Conservation (phyloP, 768 basidiomycete species). For the Naematelia encephala region DNA sequence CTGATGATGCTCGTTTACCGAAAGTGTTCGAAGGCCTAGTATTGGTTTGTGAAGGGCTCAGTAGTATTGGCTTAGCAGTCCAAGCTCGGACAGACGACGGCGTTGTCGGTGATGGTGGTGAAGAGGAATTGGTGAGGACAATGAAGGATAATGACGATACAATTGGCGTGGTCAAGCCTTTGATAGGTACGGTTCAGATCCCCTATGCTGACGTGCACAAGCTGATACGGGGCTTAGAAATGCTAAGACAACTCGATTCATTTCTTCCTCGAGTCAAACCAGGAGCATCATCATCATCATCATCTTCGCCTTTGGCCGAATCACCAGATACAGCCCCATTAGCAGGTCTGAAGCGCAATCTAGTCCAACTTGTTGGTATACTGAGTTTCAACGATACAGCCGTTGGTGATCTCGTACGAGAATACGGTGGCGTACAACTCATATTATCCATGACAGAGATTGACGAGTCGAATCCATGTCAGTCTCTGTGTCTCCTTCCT, state of each 20-base stretch:
- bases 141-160: constrained; percentile 40
- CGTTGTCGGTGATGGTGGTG: constrained; percentile 10
- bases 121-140: constrained; percentile 17
- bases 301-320: constrained; percentile 53
- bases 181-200: constrained; percentile 58
- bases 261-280: constrained; percentile 84
- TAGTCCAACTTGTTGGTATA: constrained; percentile 81
- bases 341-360: constrained; percentile 78
- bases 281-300: constrained; percentile 6
- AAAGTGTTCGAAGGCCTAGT: constrained; percentile 76
- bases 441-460: constrained; percentile 84
- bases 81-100: constrained; percentile 53
- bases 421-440: constrained; percentile 69
- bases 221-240: constrained; percentile 55
- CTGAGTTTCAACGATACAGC: constrained; percentile 63
- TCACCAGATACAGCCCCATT: constrained; percentile 57
- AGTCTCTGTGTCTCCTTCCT: constrained; percentile 49
- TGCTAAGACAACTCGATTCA: constrained; percentile 69
- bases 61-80: constrained; percentile 58
- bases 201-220: constrained; percentile 1
- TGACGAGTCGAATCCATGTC: constrained; percentile 90
- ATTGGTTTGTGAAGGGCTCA: constrained; percentile 70
- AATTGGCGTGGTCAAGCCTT: constrained; percentile 57
- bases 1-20: constrained; percentile 64
- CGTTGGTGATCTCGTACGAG: constrained; percentile 71